A percentile compares a stretch with the other conserved stretches of the same genome.
phyloP scores from a whole-genome alignment of 2,329 filamentous ascomycete genomes.

The Fusarium musae region DNA sequence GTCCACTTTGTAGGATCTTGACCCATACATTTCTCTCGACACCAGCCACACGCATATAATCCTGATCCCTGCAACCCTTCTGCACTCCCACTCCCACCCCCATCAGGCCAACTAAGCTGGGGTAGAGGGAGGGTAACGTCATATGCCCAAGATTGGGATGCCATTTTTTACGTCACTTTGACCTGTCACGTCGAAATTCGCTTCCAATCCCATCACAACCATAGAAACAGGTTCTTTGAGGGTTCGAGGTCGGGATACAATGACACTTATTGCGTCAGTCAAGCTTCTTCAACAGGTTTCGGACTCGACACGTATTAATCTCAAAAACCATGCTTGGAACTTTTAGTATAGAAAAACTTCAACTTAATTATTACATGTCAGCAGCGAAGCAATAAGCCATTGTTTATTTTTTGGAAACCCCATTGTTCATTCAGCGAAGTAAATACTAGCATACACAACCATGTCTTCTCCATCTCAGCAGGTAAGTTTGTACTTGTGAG shows the following conservation, averaged over 20 bases:
- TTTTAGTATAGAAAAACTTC: constrained; percentile 12
- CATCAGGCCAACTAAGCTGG: neutral
- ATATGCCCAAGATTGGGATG: constrained; percentile 15
- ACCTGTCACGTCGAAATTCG: constrained; percentile 7
- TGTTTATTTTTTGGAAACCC: constrained; percentile 6
- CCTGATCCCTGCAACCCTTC: constrained; percentile 22
- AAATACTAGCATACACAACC: constrained; percentile 5
- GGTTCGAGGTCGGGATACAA: constrained; percentile 8
- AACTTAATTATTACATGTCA: constrained; percentile 9
- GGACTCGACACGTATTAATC: constrained; percentile 14
- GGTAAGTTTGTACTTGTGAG: constrained; percentile 20
- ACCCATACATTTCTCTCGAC: constrained; percentile 17
- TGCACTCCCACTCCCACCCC: neutral
- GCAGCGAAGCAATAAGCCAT: constrained; percentile 7
- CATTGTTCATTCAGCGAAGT: neutral
- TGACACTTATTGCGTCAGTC: constrained; percentile 46
- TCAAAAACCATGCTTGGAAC: constrained; percentile 35
- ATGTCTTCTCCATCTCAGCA: constrained; percentile 39
- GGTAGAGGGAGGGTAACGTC: constrained; percentile 20
- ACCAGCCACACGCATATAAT: constrained; percentile 32
- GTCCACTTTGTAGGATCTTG: constrained; percentile 34
- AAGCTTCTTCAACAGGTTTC: constrained; percentile 36
- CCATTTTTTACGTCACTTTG: constrained; percentile 36
- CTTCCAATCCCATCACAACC: constrained; percentile 14
- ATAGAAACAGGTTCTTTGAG: constrained; percentile 41